Conservation (phyloP, 2,329 filamentous ascomycete genomes). For the Curvularia spicifera region DNA sequence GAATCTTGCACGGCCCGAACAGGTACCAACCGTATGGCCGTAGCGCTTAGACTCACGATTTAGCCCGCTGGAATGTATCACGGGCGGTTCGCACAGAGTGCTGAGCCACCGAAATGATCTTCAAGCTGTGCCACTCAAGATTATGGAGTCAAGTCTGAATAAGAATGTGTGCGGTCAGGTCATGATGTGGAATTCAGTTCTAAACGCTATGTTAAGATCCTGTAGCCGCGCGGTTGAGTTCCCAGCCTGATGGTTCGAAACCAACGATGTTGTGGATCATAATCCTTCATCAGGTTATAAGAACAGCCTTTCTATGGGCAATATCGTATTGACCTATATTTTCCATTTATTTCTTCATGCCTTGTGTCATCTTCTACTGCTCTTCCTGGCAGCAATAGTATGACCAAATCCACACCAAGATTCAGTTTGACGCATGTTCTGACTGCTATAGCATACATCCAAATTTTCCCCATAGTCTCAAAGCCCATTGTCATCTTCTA, state of each 20-base stretch:
- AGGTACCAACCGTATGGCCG: background rate
- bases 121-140: background rate
- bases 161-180: background rate
- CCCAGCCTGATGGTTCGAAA: background rate
- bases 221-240: conserved; percentile 6
- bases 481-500: background rate
- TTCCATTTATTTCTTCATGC: background rate
- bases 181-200: background rate
- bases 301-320: background rate
- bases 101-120: background rate
- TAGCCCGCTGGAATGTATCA: background rate
- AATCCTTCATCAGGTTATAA: background rate
- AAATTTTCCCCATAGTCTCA: background rate
- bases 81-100: background rate
- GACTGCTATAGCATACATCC: background rate
- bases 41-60: background rate
- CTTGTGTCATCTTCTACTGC: background rate
- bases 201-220: background rate
- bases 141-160: background rate
- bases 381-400: background rate
- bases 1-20: too few species aligned
- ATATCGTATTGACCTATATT: background rate
- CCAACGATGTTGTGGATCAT: background rate
- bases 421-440: background rate
- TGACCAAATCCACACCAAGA: background rate